These are phyloP conservation scores for Suillus paluster DNA, from an alignment of 768 basidiomycete genomes.

Conservation along the genomic window DNA sequence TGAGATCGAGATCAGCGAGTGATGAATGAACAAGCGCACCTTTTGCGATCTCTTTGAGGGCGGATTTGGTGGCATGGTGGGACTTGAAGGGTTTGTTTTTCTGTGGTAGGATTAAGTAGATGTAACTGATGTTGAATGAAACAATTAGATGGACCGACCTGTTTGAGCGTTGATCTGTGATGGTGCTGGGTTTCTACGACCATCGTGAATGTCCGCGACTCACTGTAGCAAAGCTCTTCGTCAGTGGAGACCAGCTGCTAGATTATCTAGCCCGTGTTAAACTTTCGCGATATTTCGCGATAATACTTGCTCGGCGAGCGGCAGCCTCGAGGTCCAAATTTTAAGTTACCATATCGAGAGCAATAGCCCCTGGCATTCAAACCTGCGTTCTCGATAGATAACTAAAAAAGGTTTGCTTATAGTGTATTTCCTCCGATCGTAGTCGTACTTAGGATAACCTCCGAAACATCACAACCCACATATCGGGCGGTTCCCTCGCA, in stretches of 20 bases:
- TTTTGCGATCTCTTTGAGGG: conserved; percentile 84
- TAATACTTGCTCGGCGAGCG: no score
- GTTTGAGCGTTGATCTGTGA: conserved; percentile 87
- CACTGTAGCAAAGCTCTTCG: neutral
- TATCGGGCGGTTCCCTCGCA: neutral
- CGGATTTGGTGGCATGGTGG: conserved; percentile 84
- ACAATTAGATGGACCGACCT: conserved; percentile 47
- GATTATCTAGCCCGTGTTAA: neutral
- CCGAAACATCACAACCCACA: conserved; percentile 13
- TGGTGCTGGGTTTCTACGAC: conserved; percentile 54
- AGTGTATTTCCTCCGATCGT: neutral
- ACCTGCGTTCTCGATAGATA: no score
- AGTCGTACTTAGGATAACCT: neutral
- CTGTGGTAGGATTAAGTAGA: conserved; percentile 42
- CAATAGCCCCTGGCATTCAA: neutral
- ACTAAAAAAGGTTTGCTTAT: no score
- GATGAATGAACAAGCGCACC: conserved; percentile 46
- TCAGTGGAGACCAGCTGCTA: neutral
- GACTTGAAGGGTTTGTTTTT: conserved; percentile 94
- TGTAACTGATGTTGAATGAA: conserved; percentile 1
- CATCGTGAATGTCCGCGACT: conserved; percentile 28
- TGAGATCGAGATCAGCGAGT: neutral
- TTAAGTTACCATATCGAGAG: neutral
- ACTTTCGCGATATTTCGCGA: neutral
- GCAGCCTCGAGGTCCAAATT: neutral